Percentiles rank a stretch among this genome's conserved stretches.
Evolutionary conservation across 2,329 filamentous ascomycete genomes (phyloP).

Genomic region (Botrytis tulipae): DNA sequence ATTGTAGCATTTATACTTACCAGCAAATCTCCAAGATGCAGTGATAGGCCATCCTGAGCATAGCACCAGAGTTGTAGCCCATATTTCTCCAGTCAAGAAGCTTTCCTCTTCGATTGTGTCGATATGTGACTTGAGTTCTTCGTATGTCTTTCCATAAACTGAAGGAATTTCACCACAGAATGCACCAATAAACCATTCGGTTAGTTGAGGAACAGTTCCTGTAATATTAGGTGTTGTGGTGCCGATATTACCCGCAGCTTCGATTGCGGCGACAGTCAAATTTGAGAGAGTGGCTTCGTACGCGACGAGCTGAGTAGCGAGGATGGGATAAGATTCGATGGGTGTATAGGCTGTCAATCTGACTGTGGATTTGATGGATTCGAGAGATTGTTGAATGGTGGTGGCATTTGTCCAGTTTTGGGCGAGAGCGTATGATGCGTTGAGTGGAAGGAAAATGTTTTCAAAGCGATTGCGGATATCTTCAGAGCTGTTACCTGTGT

Average conservation of each 20-base stretch:
- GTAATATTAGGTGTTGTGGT: background rate
- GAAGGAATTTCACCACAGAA: background rate
- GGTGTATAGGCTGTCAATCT: constrained; percentile 1
- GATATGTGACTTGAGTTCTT: background rate
- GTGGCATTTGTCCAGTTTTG: constrained; percentile 28
- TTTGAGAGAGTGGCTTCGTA: constrained; percentile 4
- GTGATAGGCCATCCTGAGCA: constrained; percentile 39
- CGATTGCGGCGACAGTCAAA: constrained; percentile 7
- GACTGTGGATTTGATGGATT: background rate
- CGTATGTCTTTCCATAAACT: background rate
- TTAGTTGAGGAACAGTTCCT: background rate
- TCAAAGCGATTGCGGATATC: constrained; percentile 31
- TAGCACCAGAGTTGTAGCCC: constrained; percentile 39
- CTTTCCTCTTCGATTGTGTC: constrained; percentile 38
- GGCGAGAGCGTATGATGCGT: constrained; percentile 23
- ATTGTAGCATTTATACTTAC: background rate
- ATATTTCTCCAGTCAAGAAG: constrained; percentile 44
- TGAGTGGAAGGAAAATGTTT: constrained; percentile 22
- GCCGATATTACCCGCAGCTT: background rate
- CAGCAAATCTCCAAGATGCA: constrained; percentile 30
- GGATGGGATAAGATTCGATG: background rate
- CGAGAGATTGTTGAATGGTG: constrained; percentile 6
- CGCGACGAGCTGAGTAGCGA: background rate
- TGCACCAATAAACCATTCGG: constrained; percentile 1
- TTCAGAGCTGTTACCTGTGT: constrained; percentile 27